phyloP scores from a whole-genome alignment of 2,329 filamentous ascomycete species.

The Periconia sp. region DNA sequence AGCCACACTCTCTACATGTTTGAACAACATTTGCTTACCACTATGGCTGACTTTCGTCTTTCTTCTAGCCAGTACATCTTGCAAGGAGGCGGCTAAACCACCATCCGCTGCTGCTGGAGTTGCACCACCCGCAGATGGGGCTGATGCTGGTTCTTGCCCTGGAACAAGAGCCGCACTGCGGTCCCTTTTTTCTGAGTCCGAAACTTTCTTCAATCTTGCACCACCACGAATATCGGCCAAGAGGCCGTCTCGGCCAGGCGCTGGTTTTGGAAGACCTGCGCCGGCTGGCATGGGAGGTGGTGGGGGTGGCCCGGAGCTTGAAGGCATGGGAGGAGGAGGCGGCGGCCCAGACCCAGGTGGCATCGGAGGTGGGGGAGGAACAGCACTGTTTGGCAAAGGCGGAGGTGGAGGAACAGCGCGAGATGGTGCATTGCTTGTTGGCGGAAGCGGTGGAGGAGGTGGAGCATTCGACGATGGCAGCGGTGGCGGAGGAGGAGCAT shows the following conservation, averaged over 20 bases:
- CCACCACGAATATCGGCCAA: constrained; percentile 71
- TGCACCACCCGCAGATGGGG: constrained; percentile 54
- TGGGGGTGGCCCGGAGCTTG: constrained; percentile 32
- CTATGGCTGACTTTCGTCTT: constrained; percentile 94
- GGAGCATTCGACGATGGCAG: constrained; percentile 35
- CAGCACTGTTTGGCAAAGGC: constrained; percentile 25
- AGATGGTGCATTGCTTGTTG: constrained; percentile 23
- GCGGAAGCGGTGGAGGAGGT: constrained; percentile 53
- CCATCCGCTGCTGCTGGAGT: constrained; percentile 36
- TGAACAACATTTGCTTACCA: constrained; percentile 60
- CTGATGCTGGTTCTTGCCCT: constrained; percentile 47
- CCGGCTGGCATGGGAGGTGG: constrained; percentile 39
- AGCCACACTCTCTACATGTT: constrained; percentile 17
- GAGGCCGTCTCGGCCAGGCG: constrained; percentile 60
- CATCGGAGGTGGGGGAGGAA: constrained; percentile 45
- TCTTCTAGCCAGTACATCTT: constrained; percentile 79
- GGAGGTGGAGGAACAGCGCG: constrained; percentile 35
- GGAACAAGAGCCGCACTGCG: constrained; percentile 66
- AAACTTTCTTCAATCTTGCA: constrained; percentile 71
- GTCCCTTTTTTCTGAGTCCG: constrained; percentile 69
- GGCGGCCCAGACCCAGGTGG: constrained; percentile 35
- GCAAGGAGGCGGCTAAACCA: constrained; percentile 59
- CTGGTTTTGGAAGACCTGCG: constrained; percentile 38
- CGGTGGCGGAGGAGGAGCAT: constrained; percentile 29
- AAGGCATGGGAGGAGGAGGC: constrained; percentile 42